Conservation (phyloP, 495 filamentous ascomycete species). For the Oleoguttula mirabilis region DNA sequence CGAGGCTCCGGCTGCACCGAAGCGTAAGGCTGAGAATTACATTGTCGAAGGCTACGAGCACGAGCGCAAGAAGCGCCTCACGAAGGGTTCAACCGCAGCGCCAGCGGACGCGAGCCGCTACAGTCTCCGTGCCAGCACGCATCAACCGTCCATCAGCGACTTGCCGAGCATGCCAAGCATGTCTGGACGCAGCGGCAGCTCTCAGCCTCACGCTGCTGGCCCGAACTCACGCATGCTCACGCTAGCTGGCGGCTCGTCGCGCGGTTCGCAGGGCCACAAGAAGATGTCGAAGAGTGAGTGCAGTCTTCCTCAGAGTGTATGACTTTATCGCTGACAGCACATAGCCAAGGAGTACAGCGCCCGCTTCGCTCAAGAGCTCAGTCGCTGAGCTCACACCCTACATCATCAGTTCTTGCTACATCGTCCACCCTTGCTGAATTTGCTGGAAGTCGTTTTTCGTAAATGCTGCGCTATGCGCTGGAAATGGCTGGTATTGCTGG, state of each 20-base stretch:
- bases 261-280: neutral
- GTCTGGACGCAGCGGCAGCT: neutral
- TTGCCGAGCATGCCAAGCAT: constrained; percentile 4
- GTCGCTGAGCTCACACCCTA: constrained; percentile 9
- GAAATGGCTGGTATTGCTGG: too few species aligned
- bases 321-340: neutral
- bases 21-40: constrained; percentile 4
- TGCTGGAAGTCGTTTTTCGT: too few species aligned
- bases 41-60: constrained; percentile 6
- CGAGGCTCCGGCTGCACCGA: neutral
- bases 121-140: neutral
- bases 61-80: constrained; percentile 9
- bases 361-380: constrained; percentile 16
- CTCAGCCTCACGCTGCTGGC: neutral
- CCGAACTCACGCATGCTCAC: constrained; percentile 15
- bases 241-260: constrained; percentile 5
- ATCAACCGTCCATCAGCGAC: constrained; percentile 12
- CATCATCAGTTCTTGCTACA: neutral
- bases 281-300: constrained; percentile 13
- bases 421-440: neutral
- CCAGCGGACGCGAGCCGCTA: neutral
- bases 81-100: neutral
- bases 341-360: constrained; percentile 15
- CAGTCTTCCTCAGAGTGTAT: neutral
- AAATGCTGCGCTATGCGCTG: too few species aligned